Evolutionary conservation across 768 basidiomycete genomes (phyloP), one percentile per base, ranked within the genome.

Genomic region (Calvatia gigantea): DNA sequence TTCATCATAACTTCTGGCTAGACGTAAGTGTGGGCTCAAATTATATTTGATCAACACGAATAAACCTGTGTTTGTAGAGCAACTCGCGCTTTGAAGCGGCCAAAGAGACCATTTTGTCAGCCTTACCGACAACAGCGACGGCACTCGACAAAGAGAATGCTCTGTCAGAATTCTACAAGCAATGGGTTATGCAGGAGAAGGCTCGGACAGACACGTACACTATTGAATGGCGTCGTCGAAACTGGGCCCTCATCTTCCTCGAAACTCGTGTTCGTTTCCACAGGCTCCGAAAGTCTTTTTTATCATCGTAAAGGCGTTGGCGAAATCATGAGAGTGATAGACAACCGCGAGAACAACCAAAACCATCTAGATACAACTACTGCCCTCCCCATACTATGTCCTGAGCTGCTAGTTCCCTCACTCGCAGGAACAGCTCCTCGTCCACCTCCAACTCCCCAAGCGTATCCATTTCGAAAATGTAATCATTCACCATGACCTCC

Each of bases 1-100:
- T 88, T 63, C 86, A 91, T 58, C 86, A 93, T 53, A 70, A 76
- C 15, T 94, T 91, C 67, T 94, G 91, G 91, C 69, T 82, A 51
- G 85, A 92, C 51, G 91, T 92, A 65, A 61, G 88, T 78, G n/a
- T 11, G 33, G 2, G 21, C 35, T 32, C 23, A 27, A 4, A 5
- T 17, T 62, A n/a, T 11, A n/a, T n/a, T n/a, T 21, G 29, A 28
- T 31, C 48, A 21, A 19, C 29, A 35, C 41, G 42, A 17, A 31
- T 9, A n/a, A 43, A 32, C 37, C 31, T 44, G 32, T 31, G 41
- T 57, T n/a, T 28, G 6, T 62, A 94, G 91, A 89, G 82, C 66
- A 94, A 94, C 65, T 74, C 78, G 8, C 85, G 91, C n/a, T 93
- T 91, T 65, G 83, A 89, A 64, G 75, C 78, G 7, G 89, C 83